Evolutionary conservation across 1,284 basidiomycete species (phyloP), one percentile per base, ranked within the genome.

Genomic region (Spongiforma sp.): DNA sequence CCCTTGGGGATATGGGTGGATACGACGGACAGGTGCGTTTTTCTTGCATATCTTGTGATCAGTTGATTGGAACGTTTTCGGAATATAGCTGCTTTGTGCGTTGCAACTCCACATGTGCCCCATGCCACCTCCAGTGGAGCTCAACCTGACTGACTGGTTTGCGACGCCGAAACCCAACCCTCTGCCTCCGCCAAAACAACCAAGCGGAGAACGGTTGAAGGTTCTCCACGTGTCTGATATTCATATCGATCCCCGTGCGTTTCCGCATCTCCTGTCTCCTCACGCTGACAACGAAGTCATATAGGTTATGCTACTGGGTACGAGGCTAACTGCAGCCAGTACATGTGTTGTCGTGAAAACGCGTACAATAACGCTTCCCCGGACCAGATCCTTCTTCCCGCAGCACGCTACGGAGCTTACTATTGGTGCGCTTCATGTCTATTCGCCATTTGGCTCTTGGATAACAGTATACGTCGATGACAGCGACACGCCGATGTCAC

Each of bases 191-290:
- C 80, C 81, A 2, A 87, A 83, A 71, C 79, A 81, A 70, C 82
- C 83, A 4, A 89, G 86, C 61, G 89, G 89, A 5, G 79, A 88
- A 68, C 82, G 86, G 55, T 77, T 93, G 53, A 91, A 90, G 68
- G 87, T 93, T 11, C 76, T 93, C 37, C 92, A 94, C 68, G 68
- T 93, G 14, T 91, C 89, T 1, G 93, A 93, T 71, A 81, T 91
- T 64, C 93, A 94, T 77, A 76, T 94, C 56, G 93, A 94, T 70
- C 88, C 91, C 32, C 81, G 84, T 89, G 70, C 57, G 84, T 76
- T 52, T 14, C n/a, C 6, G 36, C 17, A 26, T 19, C 21, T 37
- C 30, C 10, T 54, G 28, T 9, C 19, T 33, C 3, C 6, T 21
- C 37, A 15, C 48, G 60, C 30, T 28, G 50, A 61, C 39, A 41